These are phyloP conservation scores for Chlorella sorokiniana DNA, from an alignment of 139 green algal species.

Conservation along the genomic window DNA sequence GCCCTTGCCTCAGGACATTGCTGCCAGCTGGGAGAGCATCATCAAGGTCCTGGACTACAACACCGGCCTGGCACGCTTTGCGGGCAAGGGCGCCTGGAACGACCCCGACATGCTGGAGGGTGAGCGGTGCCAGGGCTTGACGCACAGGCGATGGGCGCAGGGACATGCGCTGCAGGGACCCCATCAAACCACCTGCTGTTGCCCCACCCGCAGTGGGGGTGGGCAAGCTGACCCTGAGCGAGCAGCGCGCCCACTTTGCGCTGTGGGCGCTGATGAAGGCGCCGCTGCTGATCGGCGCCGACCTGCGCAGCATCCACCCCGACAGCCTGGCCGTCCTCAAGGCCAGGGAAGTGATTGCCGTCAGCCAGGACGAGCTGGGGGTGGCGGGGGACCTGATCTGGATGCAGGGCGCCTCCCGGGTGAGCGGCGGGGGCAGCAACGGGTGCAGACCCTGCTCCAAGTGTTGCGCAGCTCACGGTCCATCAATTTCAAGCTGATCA, in stretches of 20 bases:
- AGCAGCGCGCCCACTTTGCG: conserved; percentile 67
- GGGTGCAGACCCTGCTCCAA: background rate
- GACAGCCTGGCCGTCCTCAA: conserved; percentile 41
- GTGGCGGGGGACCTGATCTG: conserved; percentile 67
- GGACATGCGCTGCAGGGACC: background rate
- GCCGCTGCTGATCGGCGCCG: conserved; percentile 65
- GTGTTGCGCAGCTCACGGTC: background rate
- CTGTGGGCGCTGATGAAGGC: conserved; percentile 73
- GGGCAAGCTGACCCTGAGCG: conserved; percentile 32
- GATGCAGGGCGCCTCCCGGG: conserved; percentile 45
- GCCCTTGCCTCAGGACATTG: conserved; percentile 44
- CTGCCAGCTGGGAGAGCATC: conserved; percentile 39
- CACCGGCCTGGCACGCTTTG: conserved; percentile 52
- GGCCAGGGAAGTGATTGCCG: conserved; percentile 58
- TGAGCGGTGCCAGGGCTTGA: background rate
- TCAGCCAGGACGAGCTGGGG: conserved; percentile 70
- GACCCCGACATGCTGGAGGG: conserved; percentile 80
- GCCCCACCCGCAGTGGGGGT: conserved; percentile 45
- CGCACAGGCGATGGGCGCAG: background rate
- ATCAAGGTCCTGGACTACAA: conserved; percentile 55
- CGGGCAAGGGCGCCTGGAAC: conserved; percentile 65
- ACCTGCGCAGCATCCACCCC: conserved; percentile 48
- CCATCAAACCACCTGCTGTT: background rate
- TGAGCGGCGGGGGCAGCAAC: background rate
- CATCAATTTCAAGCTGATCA: too few relatives aligned